Percentiles rank a stretch among this genome's conserved stretches.
Conservation (phyloP, 1,284 basidiomycete species). For the Melampsora larici-populina region DNA sequence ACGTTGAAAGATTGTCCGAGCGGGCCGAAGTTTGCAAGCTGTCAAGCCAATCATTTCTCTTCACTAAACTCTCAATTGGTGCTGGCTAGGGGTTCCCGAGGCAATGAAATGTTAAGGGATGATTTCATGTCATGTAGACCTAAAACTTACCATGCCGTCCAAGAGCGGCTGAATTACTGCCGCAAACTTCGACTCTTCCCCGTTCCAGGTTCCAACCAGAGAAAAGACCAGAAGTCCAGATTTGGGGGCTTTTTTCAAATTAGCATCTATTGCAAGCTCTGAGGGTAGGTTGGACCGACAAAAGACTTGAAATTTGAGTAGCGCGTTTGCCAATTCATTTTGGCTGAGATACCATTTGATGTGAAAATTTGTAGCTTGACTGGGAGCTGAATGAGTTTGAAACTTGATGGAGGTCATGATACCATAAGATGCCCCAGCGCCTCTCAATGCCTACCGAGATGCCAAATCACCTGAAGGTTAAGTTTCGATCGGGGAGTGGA, state of each 20-base stretch:
- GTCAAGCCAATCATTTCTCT: conserved; percentile 8
- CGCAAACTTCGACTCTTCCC: neutral
- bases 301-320: no score
- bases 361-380: conserved; percentile 8
- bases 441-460: conserved; percentile 16
- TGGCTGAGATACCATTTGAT: conserved; percentile 10
- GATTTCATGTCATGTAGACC: no score
- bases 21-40: neutral
- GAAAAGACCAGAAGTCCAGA: neutral
- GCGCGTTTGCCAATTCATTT: neutral
- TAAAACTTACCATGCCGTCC: conserved; percentile 14
- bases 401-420: no score
- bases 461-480: neutral
- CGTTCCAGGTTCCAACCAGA: conserved; percentile 13
- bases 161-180: conserved; percentile 10
- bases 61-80: neutral
- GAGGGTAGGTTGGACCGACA: no score
- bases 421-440: conserved; percentile 26
- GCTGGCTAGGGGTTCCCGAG: no score
- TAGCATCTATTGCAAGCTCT: conserved; percentile 5
- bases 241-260: neutral
- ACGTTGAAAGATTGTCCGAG: neutral
- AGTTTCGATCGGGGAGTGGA: neutral
- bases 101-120: neutral
- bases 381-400: conserved; percentile 11